These are phyloP conservation scores for Starmera stellimalicola DNA, from an alignment of 1,139 yeast species.

Conservation along the genomic window DNA sequence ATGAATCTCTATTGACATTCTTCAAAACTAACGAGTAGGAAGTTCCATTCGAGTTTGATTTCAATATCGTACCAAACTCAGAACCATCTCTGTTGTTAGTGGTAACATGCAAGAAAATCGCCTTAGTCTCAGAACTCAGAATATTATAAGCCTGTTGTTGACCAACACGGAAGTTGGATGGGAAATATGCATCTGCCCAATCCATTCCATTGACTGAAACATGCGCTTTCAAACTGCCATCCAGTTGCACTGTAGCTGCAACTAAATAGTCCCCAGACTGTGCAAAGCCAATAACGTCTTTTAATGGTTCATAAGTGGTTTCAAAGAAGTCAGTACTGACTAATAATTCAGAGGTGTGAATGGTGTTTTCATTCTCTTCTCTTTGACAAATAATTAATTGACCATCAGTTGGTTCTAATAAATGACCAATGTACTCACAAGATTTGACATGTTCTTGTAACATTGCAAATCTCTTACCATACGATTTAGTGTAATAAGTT, in stretches of 20 bases:
- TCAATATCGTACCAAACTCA: constrained; percentile 84
- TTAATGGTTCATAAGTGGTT: constrained; percentile 29
- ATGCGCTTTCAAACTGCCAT: constrained; percentile 46
- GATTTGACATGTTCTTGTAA: constrained; percentile 42
- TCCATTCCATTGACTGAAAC: constrained; percentile 71
- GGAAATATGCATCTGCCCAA: constrained; percentile 78
- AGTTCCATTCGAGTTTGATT: constrained; percentile 93
- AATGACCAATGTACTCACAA: constrained; percentile 62
- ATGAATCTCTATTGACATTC: constrained; percentile 60
- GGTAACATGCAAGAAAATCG: constrained; percentile 79
- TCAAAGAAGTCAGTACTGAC: constrained; percentile 43
- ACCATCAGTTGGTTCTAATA: constrained; percentile 34
- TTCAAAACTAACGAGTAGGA: constrained; percentile 63
- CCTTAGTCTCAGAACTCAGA: constrained; percentile 61
- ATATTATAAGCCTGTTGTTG: constrained; percentile 77
- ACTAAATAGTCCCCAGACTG: constrained; percentile 61
- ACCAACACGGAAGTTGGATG: constrained; percentile 51
- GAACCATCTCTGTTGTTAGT: constrained; percentile 40
- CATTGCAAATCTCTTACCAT: constrained; percentile 52
- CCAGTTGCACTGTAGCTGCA: constrained; percentile 45
- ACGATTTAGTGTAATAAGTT: constrained; percentile 57
- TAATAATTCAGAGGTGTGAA: constrained; percentile 33
- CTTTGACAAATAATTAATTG: constrained; percentile 57
- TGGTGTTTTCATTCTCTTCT: constrained; percentile 25
- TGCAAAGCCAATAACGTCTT: constrained; percentile 54